Base-by-base conservation (phyloP, 192 early-diverging fungal genomes). In the Backusella tarrabulga region DNA sequence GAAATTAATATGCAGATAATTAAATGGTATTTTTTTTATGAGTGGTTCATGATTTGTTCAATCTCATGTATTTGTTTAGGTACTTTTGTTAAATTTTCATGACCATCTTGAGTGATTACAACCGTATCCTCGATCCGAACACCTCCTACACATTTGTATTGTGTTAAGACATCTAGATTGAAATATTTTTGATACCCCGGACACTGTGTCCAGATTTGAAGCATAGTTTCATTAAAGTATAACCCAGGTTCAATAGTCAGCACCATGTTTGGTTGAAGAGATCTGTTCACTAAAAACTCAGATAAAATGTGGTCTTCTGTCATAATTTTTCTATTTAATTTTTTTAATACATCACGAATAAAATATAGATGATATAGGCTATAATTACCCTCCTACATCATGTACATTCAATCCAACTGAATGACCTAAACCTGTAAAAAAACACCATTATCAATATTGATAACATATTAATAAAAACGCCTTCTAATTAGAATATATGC, bases 111-210 rank as follows among this genome's bases (percentile, higher is more conserved):
- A n/a, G 90, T 94, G 32, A 98, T 92, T 63, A 93, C 88, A 52
- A 98, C 88, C 71, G 93, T 93, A 76, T 97, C 95, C 80, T 98
- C 97, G 69, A 98, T 95, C 41, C 95, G 87, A 50, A 98, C 95
- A 63, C 97, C 97, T 40, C 97, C 97, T 38, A 98, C 93, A 26
- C 74, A 80, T 70, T 84, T 82, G 79, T 92, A 94, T 11, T 83
- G 76, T 38, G 88, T 85, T 9, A 95, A 79, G 3, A 90, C 83
- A 36, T 91, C 90, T 77, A 89, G 85, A 82, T 96, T 85, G 70
- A 97, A 88, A 67, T 85, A 92, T 83, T 88, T 76, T 52, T 86
- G 83, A 42, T 89, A 72, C 7, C 83, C 81, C 0, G 92, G 90
- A 73, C 92, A 81, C 6, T 84, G 84, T 68, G 86, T 84, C 29